A percentile compares a stretch with the other conserved stretches of the same genome.
Conservation (phyloP, 495 filamentous ascomycete genomes). For the Pseudevernia furfuracea region DNA sequence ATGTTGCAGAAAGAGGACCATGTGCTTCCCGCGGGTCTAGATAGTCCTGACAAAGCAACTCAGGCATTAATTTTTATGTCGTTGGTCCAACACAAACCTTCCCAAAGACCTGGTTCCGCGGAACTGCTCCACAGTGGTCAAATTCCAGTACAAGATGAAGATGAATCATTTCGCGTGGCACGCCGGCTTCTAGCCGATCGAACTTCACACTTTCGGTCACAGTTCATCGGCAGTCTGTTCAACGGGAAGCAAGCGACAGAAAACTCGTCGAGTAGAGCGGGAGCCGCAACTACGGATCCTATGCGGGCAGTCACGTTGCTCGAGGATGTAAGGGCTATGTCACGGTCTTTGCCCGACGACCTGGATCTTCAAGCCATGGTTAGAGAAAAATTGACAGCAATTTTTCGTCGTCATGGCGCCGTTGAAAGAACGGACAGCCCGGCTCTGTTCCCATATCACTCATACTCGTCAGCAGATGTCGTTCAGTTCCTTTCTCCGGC, state of each 20-base stretch:
- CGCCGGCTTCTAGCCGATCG: slow-evolving; percentile 73
- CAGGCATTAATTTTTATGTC: slow-evolving; percentile 72
- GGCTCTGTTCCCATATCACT: slow-evolving; percentile 71
- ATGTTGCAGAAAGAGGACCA: slow-evolving; percentile 61
- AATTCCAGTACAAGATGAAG: slow-evolving; percentile 83
- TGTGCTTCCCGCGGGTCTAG: slow-evolving; percentile 64
- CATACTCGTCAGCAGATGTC: slow-evolving; percentile 51
- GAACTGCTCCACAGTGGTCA: slow-evolving; percentile 84
- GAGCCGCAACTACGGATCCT: not conserved
- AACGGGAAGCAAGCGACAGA: not conserved
- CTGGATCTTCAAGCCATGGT: slow-evolving; percentile 66
- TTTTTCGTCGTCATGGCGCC: slow-evolving; percentile 89
- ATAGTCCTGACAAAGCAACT: slow-evolving; percentile 61
- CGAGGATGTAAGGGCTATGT: slow-evolving; percentile 20
- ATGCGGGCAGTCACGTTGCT: slow-evolving; percentile 21
- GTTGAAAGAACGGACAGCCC: slow-evolving; percentile 64
- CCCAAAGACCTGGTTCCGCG: slow-evolving; percentile 71
- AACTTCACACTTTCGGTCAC: slow-evolving; percentile 79
- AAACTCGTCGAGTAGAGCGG: not conserved
- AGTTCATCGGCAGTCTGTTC: slow-evolving; percentile 60
- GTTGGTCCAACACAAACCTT: slow-evolving; percentile 71
- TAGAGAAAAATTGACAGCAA: slow-evolving; percentile 63
- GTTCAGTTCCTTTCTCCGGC: slow-evolving; percentile 73
- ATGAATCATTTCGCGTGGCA: slow-evolving; percentile 76
- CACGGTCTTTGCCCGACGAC: slow-evolving; percentile 39